Base-by-base conservation (phyloP, 2,329 filamentous ascomycete genomes). In the Metarhizium brunneum region DNA sequence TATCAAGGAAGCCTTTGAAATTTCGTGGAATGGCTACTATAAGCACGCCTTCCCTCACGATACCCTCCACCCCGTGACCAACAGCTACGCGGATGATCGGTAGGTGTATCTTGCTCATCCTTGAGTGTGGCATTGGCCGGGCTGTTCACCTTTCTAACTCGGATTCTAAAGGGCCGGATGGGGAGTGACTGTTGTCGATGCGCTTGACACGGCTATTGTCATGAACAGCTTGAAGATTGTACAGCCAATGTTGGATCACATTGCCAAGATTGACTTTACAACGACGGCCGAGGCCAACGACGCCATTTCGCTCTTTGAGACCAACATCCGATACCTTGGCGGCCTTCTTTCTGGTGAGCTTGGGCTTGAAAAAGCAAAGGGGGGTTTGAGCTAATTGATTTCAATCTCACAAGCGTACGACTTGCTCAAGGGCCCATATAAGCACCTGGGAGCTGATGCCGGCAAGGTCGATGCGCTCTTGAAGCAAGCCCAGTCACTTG, bases 301-400 rank as follows among this genome's bases (percentile, higher is more conserved):
- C 1, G 70, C 76, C 10, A 83, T 95, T 51, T 92, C 87, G 42
- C 71, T 96, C 7, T 96, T 96, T 64, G 91, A 96, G 71, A 95
- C 90, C 0, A 96, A 89, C 0, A 95, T 96, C 65, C 85, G 91
- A 32, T 95, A 95, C 64, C 73, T 96, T 1, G 91, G 83, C 10
- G 91, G 90, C 16, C 77, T 96, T 63, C 66, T 96, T 8, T 88
- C 90, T 2, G 88, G 85, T 80, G 61, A 20, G 62, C 51, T n/a
- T 30, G 2, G 42, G 7, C 42, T 6, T 25, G n/a, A 5, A 48
- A 30, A 48, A 6, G n/a, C 40, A 6, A 6, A 11, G 20, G n/a
- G 42, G n/a, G n/a, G 18, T 2, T 16, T 4, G 42, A 45, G 42
- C 42, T 45, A 20, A 45, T 20, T 18, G 14, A 13, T 5, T 14